Evolutionary conservation across 164 flowering plant species (phyloP), one percentile per base, ranked within the genome.

Genomic region (Macadamia integrifolia): DNA sequence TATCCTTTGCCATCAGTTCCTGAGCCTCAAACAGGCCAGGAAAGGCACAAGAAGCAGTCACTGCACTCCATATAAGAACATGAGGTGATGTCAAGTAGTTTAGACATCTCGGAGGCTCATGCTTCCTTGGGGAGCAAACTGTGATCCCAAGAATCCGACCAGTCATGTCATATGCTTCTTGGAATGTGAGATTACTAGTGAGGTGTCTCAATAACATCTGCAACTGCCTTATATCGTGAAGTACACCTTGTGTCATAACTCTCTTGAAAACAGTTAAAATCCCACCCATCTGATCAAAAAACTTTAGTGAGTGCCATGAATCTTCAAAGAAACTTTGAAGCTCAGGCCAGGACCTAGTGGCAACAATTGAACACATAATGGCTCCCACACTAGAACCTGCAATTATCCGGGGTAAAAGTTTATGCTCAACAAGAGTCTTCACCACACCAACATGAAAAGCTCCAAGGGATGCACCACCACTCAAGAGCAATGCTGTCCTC

Each of bases 11-110:
- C 99, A 94, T 94, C 58, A 94, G 83, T 73, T 94, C 99, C 79
- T 94, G 99, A 32, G 99, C 99, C 78, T 94, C 99, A 68, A 89
- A 94, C 43, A 94, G 89, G n/a, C 99, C 98, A 46, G 99, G 99
- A 68, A 94, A 94, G 9, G 99, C 99, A 80, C 99, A 94, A 66
- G 99, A 94, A 62, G 99, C 99, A 18, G 99, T 90, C 65, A 94
- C 99, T 4, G 99, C 99, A 82, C 99, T 94, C 99, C 99, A 94
- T 79, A 94, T 92, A 52, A 94, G 97, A 67, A 94, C 98, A 77
- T 94, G 97, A 66, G 99, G 99, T 0, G 99, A 92, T 48, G 98
- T 94, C 82, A 94, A 82, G 40, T 35, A 35, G 40, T 35, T 35
- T 2, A 35, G 40, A 35, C 40, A 35, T 35, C 40, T 35, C 40